phyloP scores from a whole-genome alignment of 2,329 filamentous ascomycete genomes.

The Tympanopsis confertula region DNA sequence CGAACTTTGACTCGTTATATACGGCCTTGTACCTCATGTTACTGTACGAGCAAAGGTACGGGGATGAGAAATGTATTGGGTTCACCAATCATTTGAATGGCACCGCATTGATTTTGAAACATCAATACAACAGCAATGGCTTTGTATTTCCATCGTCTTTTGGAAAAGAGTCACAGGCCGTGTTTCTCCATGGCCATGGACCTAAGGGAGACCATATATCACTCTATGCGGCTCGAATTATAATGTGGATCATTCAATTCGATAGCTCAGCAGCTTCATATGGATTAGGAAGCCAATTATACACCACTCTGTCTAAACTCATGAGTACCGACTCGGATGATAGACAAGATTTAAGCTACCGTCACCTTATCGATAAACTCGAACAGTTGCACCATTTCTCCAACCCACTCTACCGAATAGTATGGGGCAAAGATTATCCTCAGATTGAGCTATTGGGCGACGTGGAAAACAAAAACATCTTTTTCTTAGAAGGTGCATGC shows the following conservation, averaged over 20 bases:
- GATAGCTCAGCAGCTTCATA: constrained; percentile 16
- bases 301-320: constrained; percentile 11
- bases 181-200: constrained; percentile 5
- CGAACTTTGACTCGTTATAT: constrained; percentile 16
- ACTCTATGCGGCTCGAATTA: constrained; percentile 17
- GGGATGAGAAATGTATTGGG: constrained; percentile 17
- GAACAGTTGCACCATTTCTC: constrained; percentile 18
- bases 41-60: constrained; percentile 22
- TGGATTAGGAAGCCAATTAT: constrained; percentile 19
- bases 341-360: constrained; percentile 2
- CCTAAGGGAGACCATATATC: constrained; percentile 9
- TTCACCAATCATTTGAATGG: constrained; percentile 18
- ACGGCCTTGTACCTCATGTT: constrained; percentile 22
- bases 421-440: constrained; percentile 19
- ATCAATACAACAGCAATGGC: constrained; percentile 10
- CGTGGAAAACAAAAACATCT: constrained; percentile 19
- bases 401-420: constrained; percentile 16
- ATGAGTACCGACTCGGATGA: constrained; percentile 4
- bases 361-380: constrained; percentile 9
- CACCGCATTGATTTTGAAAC: constrained; percentile 15
- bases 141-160: too few species aligned
- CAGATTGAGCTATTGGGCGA: constrained; percentile 20
- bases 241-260: constrained; percentile 18
- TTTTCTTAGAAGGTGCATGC: constrained; percentile 14
- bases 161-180: too few species aligned